These are phyloP conservation scores for Thraustochytrium striatum DNA, from an alignment of 352 stramenopile genomes.

Conservation along the genomic window DNA sequence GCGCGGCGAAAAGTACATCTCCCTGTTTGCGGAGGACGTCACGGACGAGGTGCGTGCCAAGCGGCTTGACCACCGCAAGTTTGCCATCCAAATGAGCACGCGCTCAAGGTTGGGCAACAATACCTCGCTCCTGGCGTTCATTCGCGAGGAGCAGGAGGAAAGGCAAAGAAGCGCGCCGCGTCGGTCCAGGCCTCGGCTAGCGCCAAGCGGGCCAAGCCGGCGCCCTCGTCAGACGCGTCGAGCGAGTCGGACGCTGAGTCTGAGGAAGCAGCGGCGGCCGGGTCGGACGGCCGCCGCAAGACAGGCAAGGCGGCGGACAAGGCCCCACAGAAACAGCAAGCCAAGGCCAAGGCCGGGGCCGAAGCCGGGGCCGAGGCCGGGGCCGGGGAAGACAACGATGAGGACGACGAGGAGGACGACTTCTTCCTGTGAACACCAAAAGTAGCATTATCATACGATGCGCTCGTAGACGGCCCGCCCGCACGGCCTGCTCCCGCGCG, in stretches of 20 bases:
- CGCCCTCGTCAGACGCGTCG: neutral
- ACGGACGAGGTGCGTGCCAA: neutral
- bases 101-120: neutral
- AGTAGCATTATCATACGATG: neutral
- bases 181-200: neutral
- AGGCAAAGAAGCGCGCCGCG: neutral
- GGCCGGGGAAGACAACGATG: neutral
- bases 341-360: neutral
- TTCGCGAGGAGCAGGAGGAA: neutral
- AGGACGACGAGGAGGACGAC: slow-evolving; percentile 43
- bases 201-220: neutral
- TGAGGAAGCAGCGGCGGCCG: neutral
- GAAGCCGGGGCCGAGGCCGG: neutral
- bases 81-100: neutral
- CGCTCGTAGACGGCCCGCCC: neutral
- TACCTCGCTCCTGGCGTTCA: neutral
- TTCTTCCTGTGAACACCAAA: slow-evolving; percentile 26
- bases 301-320: neutral
- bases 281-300: neutral
- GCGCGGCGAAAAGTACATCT: slow-evolving; percentile 24
- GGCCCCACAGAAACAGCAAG: neutral
- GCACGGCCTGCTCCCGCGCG: neutral
- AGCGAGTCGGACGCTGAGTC: neutral
- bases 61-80: neutral
- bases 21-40: neutral